Evolutionary conservation across 306 rosid species (phyloP), one percentile per base, ranked within the genome.

Genomic region (Cucurbita argyrosperma): DNA sequence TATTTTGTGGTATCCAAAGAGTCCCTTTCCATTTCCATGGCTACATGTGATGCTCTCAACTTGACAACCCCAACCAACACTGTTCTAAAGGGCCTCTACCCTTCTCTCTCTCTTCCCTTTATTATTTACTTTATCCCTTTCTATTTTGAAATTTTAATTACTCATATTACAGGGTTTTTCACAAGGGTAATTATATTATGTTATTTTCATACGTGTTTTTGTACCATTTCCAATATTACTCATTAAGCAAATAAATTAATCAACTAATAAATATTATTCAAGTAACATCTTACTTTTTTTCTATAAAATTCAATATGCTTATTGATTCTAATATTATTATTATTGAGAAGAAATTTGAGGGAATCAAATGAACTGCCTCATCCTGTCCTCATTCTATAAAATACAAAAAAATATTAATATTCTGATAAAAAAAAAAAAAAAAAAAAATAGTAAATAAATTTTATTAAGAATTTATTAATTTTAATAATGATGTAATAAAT

Each of bases 41-140:
- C 59, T 70, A 50, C 74, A 70, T 50, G 74, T 70, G 74, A 70
- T 70, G 59, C 74, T 30, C 11, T 12, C 71, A 64, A 64, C 71
- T 64, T 64, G 35, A 64, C 30, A 64, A 37, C 3, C 45, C 68
- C 68, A 38, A 63, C 12, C 69, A 14, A 0, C 52, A 64, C 71
- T 64, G 13, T 64, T 64, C 52, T 15, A 16, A 47, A 46, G 56
- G 74, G 13, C 59, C 49, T 63, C 70, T 63, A 63, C 50, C 70
- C 70, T 68, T 7, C 72, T 7, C 7, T 68, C 42, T 38, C 64
- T 40, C 53, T 68, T 4, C 35, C 35, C 35, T 30, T 30, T 30
- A 30, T 30, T 30, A 3, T 2, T 30, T 30, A 30, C 35, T 30
- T 30, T 30, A 30, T 30, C 35, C 35, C 35, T 30, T 30, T 30